Evolutionary conservation across 2,329 filamentous ascomycete genomes (phyloP), one percentile per base, ranked within the genome.

Genomic region (Sporothrix pseudoabietina): DNA sequence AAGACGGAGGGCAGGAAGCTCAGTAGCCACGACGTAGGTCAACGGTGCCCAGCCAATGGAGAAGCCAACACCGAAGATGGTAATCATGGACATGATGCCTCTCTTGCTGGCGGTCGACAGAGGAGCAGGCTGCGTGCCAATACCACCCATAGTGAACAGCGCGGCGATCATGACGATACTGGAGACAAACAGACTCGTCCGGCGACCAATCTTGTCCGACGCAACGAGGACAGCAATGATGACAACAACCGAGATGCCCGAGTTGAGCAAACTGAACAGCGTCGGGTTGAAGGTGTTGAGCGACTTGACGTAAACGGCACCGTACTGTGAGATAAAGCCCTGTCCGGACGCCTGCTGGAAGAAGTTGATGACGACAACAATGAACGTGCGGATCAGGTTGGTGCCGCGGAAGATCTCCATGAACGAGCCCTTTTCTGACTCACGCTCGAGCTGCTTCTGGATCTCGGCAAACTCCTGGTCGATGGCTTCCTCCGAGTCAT

Each of bases 111-210:
- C 26, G 0, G 52, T 35, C 4, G 55, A 69, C 3, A 30, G 54
- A n/a, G 22, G 57, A 12, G 71, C 1, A 7, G 59, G 26, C 32
- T 71, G 49, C 1, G 79, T 79, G 16, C 81, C 82, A 10, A 83
- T 76, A 1, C 78, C 81, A 32, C 80, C 82, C 81, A 83, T 82
- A 7, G 79, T 78, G 22, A 82, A 77, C 1, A 82, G 76, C 4
- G 77, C 76, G 5, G 73, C 74, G 1, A 77, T 76, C 65, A 82
- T 81, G 14, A 82, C 55, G 12, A 73, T 61, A 0, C 77, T 77
- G 2, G 80, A 79, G 14, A 78, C 72, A 10, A 80, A 72, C 9
- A 81, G 76, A 68, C 78, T 69, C 5, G 69, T 69, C 22, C 72
- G 71, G 22, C 71, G 63, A 1, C 71, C 71, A 9, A 69, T 2